These are phyloP conservation scores for Papilionanthe hybrid DNA, from an alignment of 116 monocot species.

Conservation along the genomic window DNA sequence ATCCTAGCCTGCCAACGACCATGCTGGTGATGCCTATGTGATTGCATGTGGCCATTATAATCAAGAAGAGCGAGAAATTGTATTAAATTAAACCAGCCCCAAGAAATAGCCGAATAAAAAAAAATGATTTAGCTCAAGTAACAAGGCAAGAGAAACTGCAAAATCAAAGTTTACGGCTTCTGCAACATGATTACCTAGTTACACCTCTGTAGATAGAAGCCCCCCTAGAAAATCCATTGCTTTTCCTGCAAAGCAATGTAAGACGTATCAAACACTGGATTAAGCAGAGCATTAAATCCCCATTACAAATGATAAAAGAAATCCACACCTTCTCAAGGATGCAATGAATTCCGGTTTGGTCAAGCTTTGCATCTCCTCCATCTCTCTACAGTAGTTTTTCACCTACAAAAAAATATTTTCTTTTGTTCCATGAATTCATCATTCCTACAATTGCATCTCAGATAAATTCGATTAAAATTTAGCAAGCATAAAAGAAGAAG, in stretches of 20 bases:
- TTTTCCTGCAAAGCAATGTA: conserved; percentile 36
- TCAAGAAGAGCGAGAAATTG: background rate
- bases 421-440: no score
- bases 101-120: background rate
- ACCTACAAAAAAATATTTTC: conserved; percentile 14
- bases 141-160: no score
- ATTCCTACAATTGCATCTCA: no score
- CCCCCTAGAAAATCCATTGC: conserved; percentile 80
- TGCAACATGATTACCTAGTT: conserved; percentile 38
- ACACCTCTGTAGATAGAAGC: conserved; percentile 77
- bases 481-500: no score
- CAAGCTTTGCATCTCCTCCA: conserved; percentile 73
- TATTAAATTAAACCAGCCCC: background rate
- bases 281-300: background rate
- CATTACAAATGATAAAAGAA: background rate
- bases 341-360: conserved; percentile 72
- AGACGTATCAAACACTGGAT: background rate
- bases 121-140: no score
- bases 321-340: conserved; percentile 60
- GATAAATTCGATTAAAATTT: no score
- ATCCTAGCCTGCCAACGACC: conserved; percentile 91
- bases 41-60: background rate
- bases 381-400: conserved; percentile 42
- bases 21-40: conserved; percentile 78
- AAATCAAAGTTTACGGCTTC: background rate